Percentiles rank a stretch among this genome's conserved stretches.
These are phyloP conservation scores for Cutaneotrichosporon dermatis DNA, from an alignment of 1,284 basidiomycete species.

Conservation along the genomic window DNA sequence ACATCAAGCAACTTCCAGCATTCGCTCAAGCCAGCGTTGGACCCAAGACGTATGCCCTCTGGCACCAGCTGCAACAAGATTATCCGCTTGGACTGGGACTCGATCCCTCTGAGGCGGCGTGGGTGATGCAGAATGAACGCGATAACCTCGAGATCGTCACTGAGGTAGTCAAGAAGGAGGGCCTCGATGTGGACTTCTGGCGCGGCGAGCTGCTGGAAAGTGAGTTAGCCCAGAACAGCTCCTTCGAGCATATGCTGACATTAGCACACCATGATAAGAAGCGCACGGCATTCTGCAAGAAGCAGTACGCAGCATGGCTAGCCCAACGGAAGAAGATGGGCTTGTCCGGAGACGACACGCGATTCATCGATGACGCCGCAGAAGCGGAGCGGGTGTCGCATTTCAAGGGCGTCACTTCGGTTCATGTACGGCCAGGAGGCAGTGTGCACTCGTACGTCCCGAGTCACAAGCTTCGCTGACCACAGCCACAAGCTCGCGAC, in stretches of 20 bases:
- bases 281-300: conserved; percentile 11
- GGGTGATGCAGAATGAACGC: conserved; percentile 25
- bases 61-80: conserved; percentile 16
- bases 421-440: conserved; percentile 24
- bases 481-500: conserved; percentile 31
- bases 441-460: conserved; percentile 24
- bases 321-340: conserved; percentile 19
- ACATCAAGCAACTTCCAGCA: too few relatives aligned
- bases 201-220: conserved; percentile 26
- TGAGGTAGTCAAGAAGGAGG: conserved; percentile 20
- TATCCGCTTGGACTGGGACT: conserved; percentile 17
- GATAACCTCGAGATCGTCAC: conserved; percentile 30
- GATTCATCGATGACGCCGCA: conserved; percentile 25
- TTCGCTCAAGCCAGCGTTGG: conserved; percentile 12
- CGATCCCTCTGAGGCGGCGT: conserved; percentile 15
- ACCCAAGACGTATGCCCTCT: conserved; percentile 21
- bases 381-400: conserved; percentile 29
- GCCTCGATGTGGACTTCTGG: conserved; percentile 31
- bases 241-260: too few relatives aligned
- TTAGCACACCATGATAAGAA: conserved; percentile 19
- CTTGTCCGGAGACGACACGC: conserved; percentile 15
- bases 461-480: not conserved
- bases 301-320: conserved; percentile 20
- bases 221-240: conserved; percentile 5
- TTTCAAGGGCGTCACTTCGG: conserved; percentile 18